Evolutionary conservation across 192 early-diverging fungal species (phyloP).

Genomic region (Mortierella antarctica): DNA sequence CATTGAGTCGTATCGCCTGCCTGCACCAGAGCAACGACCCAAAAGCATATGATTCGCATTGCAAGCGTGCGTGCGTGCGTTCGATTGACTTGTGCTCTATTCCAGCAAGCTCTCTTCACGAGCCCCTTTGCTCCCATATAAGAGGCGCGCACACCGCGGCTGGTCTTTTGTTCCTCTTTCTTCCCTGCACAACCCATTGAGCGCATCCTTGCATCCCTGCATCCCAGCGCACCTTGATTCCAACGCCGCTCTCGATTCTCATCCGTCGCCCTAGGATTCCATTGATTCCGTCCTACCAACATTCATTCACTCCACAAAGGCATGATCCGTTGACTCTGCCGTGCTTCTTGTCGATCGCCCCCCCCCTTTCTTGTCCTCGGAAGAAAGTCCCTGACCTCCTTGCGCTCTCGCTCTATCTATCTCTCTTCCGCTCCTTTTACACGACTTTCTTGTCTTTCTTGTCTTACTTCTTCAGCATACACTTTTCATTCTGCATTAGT

Average conservation of each 20-base stretch:
- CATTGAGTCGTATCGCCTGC: too few relatives aligned
- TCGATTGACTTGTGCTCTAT: not conserved
- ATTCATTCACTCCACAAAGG: too few relatives aligned
- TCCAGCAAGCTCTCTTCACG: not conserved
- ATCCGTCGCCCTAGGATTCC: too few relatives aligned
- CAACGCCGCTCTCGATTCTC: too few relatives aligned
- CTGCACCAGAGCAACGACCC: not conserved
- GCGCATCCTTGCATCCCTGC: too few relatives aligned
- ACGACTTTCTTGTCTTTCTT: not conserved
- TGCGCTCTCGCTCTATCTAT: slow-evolving; percentile 7
- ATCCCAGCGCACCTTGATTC: too few relatives aligned
- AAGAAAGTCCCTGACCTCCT: not conserved
- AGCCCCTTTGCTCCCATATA: not conserved
- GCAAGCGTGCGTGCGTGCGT: not conserved
- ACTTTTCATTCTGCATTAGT: not conserved
- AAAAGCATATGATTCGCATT: slow-evolving; percentile 45
- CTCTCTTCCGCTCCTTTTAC: not conserved
- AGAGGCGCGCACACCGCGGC: too few relatives aligned
- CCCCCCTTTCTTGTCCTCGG: not conserved
- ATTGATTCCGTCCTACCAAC: too few relatives aligned
- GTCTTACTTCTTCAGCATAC: not conserved
- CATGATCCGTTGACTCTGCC: too few relatives aligned
- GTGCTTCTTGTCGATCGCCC: not conserved
- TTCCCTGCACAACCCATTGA: too few relatives aligned
- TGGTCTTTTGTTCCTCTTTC: not conserved